Base-by-base conservation (phyloP, 306 rosid genomes). In the Trifolium subterraneum region DNA sequence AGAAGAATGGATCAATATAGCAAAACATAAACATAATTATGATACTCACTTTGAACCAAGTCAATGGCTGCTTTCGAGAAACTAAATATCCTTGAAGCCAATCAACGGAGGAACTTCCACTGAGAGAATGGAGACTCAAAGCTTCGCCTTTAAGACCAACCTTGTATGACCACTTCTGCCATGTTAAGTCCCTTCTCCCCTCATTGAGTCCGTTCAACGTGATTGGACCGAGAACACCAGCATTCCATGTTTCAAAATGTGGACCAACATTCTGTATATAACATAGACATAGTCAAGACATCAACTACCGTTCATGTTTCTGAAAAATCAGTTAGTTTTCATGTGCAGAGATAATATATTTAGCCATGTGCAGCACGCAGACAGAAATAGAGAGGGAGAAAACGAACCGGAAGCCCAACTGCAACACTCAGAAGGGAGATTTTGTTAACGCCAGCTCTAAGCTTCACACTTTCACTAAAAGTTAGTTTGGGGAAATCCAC, bases 111-210 rank as follows among this genome's bases (percentile, higher is more conserved):
- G 97, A 90, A 82, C 93, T 95, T 71, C 99, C 98, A 61, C 86
- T 88, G 67, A 92, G 82, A 6, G 99, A 95, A 87, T 92, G 96
- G 72, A 95, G 98, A 86, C 90, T 81, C 88, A 92, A 71, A 52
- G 86, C 89, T 90, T 95, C 99, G 76, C 99, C 99, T 76, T 81
- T 85, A 36, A 95, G 89, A 84, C 99, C 98, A 82, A 95, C 98
- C 98, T 95, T 92, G 88, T 95, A 95, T 42, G 99, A 81, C 98
- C 99, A 92, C 72, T 95, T 95, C 87, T 92, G 99, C 99, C 99
- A 92, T 31, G 96, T 84, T 83, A 92, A 89, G 86, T 92, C 99
- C 80, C 97, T 88, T 77, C 86, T 87, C 45, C 99, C 98, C 82
- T 88, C 96, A n/a, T 92, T 85, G 65, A 95, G 98, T 82, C 93